Base-by-base conservation (phyloP, 306 rosid genomes). In the Myrica gale region DNA sequence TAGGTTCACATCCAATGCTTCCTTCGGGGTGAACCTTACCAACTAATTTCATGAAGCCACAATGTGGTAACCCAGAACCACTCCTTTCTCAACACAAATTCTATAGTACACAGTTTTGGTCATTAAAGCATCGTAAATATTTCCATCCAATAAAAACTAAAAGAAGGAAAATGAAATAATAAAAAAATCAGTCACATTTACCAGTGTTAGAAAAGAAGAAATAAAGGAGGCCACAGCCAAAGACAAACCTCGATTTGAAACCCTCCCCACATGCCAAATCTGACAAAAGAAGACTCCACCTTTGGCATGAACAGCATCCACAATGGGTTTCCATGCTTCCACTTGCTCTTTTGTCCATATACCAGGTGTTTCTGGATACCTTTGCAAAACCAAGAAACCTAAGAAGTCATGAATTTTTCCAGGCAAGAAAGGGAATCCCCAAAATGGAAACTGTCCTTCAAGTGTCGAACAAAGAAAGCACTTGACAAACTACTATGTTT, bases 211-310 rank as follows among this genome's bases (percentile, higher is more conserved):
- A 48, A 32, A 3, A 32, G 3, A 32, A 32, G 37, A 32, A 32
- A 32, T 58, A 8, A 9, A 12, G 37, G 37, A 32, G 23, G 20
- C 2, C 20, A 32, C 0, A 9, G 39, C 26, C 21, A 20, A 10
- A 56, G 62, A 56, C 37, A 56, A 56, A 56, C 26, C 26, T 20
- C 37, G 26, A 56, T 56, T 56, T 55, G 61, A 55, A 55, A 55
- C 4, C 32, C 61, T 19, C 23, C 61, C 61, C 61, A 55, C 61
- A 19, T 55, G 26, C 61, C 61, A 55, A 8, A 55, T 55, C 19
- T 55, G 26, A 55, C 61, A 55, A 55, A 55, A 55, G 61, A 55
- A 55, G 21, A 55, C 19, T 55, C 61, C 61, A 55, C 61, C 37
- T 56, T 56, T 56, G 23, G 62, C 62, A 56, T 56, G 62, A 56